Conservation (phyloP, 2,329 filamentous ascomycete genomes). For the Sporothrix protearum region DNA sequence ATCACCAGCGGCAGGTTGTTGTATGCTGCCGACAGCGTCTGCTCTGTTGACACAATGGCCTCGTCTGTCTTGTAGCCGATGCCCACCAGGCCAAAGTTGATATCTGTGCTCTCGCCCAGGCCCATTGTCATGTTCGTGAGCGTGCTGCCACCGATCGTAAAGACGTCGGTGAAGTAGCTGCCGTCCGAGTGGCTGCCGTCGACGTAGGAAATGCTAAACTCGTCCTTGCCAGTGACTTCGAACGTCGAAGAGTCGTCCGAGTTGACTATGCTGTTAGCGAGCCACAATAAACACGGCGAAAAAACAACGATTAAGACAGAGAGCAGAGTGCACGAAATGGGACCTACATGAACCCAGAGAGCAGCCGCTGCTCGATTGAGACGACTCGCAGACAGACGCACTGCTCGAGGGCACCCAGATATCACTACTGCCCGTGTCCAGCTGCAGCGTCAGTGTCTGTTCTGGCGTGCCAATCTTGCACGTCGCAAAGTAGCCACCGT, state of each 20-base stretch:
- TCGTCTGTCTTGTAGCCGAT: conserved; percentile 58
- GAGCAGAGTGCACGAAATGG: neutral
- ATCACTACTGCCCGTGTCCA: conserved; percentile 65
- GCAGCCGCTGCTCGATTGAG: conserved; percentile 29
- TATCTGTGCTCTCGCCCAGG: conserved; percentile 51
- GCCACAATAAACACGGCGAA: neutral
- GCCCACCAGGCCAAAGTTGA: conserved; percentile 56
- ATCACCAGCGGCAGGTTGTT: conserved; percentile 63
- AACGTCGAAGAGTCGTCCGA: conserved; percentile 47
- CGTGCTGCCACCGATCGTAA: conserved; percentile 51
- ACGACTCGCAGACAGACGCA: conserved; percentile 41
- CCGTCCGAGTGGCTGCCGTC: conserved; percentile 55
- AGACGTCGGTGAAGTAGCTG: conserved; percentile 57
- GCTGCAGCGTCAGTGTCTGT: conserved; percentile 55
- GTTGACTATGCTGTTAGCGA: conserved; percentile 40
- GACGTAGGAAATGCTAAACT: conserved; percentile 60
- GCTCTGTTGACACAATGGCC: conserved; percentile 40
- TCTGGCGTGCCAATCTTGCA: conserved; percentile 55
- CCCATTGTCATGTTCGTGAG: conserved; percentile 59
- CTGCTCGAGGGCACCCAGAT: conserved; percentile 53
- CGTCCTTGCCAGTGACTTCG: conserved; percentile 39
- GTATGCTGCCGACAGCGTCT: conserved; percentile 38
- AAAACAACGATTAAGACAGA: no score
- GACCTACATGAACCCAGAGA: conserved; percentile 32
- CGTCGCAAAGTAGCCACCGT: conserved; percentile 55